Percentiles rank a stretch among this genome's conserved stretches.
phyloP scores from a whole-genome alignment of 805 yeast species.

The Saturnispora serradocipensis region DNA sequence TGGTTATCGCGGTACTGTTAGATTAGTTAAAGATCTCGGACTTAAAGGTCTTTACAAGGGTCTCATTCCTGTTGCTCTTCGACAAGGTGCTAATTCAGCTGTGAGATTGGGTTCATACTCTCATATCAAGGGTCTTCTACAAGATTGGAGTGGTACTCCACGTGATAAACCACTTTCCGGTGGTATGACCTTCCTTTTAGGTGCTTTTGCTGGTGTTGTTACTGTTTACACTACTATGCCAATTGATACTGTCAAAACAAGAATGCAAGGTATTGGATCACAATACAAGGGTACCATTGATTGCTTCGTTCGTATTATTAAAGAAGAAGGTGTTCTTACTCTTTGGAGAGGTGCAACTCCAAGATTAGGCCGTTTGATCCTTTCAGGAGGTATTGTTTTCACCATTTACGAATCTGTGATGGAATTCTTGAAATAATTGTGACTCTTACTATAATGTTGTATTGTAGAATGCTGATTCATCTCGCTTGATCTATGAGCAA shows the following conservation, averaged over 20 bases:
- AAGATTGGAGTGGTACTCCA: conserved; percentile 55
- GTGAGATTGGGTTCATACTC: conserved; percentile 92
- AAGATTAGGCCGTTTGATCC: conserved; percentile 78
- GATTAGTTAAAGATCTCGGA: conserved; percentile 69
- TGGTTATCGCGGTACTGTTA: conserved; percentile 54
- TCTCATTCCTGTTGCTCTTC: conserved; percentile 80
- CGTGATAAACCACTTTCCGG: conserved; percentile 71
- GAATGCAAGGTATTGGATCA: conserved; percentile 88
- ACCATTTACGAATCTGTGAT: conserved; percentile 91
- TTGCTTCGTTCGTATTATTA: conserved; percentile 73
- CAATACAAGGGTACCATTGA: conserved; percentile 66
- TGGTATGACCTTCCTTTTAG: conserved; percentile 74
- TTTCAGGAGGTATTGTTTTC: conserved; percentile 96
- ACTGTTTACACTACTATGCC: conserved; percentile 95
- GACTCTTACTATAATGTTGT: not conserved
- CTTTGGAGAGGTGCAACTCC: conserved; percentile 99
- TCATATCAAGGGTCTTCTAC: conserved; percentile 71
- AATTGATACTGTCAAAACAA: conserved; percentile 87
- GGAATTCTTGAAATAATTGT: conserved; percentile 35
- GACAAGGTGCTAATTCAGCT: conserved; percentile 94
- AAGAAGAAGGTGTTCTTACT: conserved; percentile 80
- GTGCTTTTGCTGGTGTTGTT: conserved; percentile 82
- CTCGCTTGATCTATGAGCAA: not conserved
- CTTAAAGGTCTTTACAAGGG: conserved; percentile 81
- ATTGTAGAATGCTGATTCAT: not conserved